Conservation (phyloP, 139 green algal species). For the Chlorella sp. region DNA sequence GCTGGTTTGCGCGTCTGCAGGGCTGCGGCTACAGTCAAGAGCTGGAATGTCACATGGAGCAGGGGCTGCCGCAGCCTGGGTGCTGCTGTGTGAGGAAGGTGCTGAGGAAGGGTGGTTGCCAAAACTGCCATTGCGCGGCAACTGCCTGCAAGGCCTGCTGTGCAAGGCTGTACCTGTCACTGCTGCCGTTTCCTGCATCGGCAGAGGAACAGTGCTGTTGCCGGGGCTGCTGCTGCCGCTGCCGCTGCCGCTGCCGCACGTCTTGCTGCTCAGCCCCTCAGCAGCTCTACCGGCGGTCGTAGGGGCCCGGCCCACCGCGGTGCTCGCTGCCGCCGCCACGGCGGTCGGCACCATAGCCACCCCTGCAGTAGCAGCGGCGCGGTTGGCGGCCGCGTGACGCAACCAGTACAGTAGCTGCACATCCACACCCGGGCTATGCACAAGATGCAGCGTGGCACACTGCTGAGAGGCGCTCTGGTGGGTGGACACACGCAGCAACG, state of each 20-base stretch:
- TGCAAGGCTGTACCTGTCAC: background rate
- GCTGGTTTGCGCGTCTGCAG: no score
- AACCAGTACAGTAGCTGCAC: no score
- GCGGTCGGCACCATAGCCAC: conserved; percentile 35
- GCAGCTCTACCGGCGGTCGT: conserved; percentile 28
- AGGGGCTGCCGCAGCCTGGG: no score
- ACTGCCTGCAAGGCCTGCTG: background rate
- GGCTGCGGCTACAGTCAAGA: no score
- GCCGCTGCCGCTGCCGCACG: background rate
- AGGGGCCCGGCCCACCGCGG: background rate
- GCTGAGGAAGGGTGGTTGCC: background rate
- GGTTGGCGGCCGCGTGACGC: background rate
- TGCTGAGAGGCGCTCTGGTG: no score
- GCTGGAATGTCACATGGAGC: no score
- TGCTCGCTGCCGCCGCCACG: background rate
- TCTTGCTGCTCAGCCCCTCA: background rate
- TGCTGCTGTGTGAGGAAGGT: no score
- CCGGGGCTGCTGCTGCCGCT: background rate
- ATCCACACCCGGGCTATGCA: no score
- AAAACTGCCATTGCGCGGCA: background rate
- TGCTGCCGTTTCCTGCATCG: no score
- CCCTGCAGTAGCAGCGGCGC: background rate
- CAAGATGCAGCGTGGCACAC: no score
- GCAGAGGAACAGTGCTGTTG: background rate
- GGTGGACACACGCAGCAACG: no score